Evolutionary conservation across 1,139 yeast species (phyloP), one percentile per base, ranked within the genome.

Genomic region (Taphrina confusa): DNA sequence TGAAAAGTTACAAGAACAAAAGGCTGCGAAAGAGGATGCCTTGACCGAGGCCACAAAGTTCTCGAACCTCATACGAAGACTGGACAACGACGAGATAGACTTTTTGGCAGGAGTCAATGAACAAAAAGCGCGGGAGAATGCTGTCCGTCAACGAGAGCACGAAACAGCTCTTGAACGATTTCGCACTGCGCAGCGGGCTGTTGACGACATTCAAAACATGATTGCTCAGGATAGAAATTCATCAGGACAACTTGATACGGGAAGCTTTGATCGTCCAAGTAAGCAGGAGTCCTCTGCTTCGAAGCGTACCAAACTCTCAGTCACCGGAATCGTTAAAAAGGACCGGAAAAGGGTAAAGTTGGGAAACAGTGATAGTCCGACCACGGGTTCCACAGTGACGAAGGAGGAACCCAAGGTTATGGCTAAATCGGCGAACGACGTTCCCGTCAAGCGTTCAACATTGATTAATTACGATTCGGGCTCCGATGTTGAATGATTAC

Each of bases 21-120:
- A 64, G 51, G 66, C 67, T 57, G 51, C 44, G 46, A 65, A 67
- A 28, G 68, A 67, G 59, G 66, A 61, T 23, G 66, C 65, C 27
- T 62, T 60, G 40, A 66, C 66, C 49, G 68, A 66, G 42, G 63
- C 58, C 27, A 56, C 59, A 22, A 63, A 66, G 16, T 62, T 62
- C 30, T 46, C 65, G 8, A 66, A 65, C 36, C 64, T 63, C 30
- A 61, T 67, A 12, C 68, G 68, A 16, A 46, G 66, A 22, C 64
- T 67, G 11, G 69, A 67, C 60, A 66, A 66, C 12, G 69, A 67
- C 39, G 70, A 67, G 51, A 60, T 67, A 22, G 66, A 63, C 16
- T 67, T 66, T 55, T 55, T 67, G n/a, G 67, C 66, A 20, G 60
- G 61, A 4, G 45, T 67, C 9, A 63, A 60, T 4, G 63, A 60